Evolutionary conservation across 148 eudicot genomes (phyloP).

Genomic region (Spergularia bocconei): DNA sequence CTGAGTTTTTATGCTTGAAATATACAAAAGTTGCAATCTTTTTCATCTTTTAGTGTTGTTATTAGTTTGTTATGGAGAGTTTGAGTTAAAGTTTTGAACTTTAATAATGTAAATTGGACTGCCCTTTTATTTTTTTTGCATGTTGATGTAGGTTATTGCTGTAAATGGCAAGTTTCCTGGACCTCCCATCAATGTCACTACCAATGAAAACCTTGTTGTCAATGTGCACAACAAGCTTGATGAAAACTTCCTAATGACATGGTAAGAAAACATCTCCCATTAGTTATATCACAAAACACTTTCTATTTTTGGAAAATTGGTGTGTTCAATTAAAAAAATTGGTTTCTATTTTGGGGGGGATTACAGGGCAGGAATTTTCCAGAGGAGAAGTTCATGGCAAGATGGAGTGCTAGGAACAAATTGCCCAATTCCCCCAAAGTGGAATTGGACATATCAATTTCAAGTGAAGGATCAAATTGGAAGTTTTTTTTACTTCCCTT

Average conservation of each 20-base stretch:
- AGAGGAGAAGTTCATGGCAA: constrained; percentile 80
- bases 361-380: constrained; percentile 77
- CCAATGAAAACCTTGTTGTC: constrained; percentile 81
- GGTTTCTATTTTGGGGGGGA: not conserved
- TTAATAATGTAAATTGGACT: not conserved
- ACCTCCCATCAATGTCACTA: constrained; percentile 73
- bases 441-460: constrained; percentile 96
- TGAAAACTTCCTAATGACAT: constrained; percentile 74
- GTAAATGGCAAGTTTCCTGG: constrained; percentile 92
- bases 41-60: not conserved
- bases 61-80: constrained; percentile 4
- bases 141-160: constrained; percentile 78
- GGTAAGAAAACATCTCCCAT: constrained; percentile 35
- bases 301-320: not conserved
- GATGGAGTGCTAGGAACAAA: constrained; percentile 93
- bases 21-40: constrained; percentile 21
- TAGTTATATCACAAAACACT: not conserved
- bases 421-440: constrained; percentile 95
- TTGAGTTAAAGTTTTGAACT: constrained; percentile 11
- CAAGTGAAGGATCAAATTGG: constrained; percentile 99
- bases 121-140: constrained; percentile 3
- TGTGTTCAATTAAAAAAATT: not conserved
- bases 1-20: constrained; percentile 6
- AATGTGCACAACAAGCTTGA: constrained; percentile 89
- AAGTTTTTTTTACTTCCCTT: constrained; percentile 93